Evolutionary conservation across 768 basidiomycete species (phyloP), one percentile per base, ranked within the genome.

Genomic region (Hygrocybe coccinea): DNA sequence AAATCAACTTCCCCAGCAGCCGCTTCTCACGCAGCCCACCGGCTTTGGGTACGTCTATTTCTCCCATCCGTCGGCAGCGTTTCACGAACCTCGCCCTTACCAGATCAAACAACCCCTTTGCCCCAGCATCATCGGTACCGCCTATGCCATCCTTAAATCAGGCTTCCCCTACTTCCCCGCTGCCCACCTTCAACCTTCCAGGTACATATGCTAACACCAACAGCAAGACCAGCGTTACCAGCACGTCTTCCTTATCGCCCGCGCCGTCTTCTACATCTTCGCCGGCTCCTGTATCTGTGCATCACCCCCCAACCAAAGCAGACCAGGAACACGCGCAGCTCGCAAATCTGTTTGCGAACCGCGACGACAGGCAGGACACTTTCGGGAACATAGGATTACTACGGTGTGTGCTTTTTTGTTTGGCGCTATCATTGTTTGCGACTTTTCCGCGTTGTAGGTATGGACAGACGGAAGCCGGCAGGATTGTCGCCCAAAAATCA

Each of bases 101-200:
- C 62, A 91, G 91, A 8, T 87, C 91, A 35, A 98, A 98, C 78
- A 99, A 99, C 67, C 97, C 97, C 1, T 98, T 99, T 64, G 95
- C 93, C 0, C 79, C 77, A 0, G 60, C 71, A 0, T 61, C 77
- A 1, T 67, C 73, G 8, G 69, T 61, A 55, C 66, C 66, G 29
- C 66, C 70, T 51, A 76, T 62, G 60, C 43, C 48, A n/a, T 50
- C 54, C 22, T 43, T 54, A 5, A 21, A 65, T 15, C 63, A 61
- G 25, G 62, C 57, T 54, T 65, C 62, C 10, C 62, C 60, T 43
- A 12, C 45, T 21, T 35, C 71, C 60, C 49, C 64, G 56, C 55
- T 39, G 1, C 81, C 85, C 0, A 74, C 79, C 14, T 90, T 88
- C 78, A 87, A 85, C 61, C 76, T 88, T 21, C 77, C 75, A 11